Base-by-base conservation (phyloP, 495 filamentous ascomycete genomes). In the Penicillium salamii region DNA sequence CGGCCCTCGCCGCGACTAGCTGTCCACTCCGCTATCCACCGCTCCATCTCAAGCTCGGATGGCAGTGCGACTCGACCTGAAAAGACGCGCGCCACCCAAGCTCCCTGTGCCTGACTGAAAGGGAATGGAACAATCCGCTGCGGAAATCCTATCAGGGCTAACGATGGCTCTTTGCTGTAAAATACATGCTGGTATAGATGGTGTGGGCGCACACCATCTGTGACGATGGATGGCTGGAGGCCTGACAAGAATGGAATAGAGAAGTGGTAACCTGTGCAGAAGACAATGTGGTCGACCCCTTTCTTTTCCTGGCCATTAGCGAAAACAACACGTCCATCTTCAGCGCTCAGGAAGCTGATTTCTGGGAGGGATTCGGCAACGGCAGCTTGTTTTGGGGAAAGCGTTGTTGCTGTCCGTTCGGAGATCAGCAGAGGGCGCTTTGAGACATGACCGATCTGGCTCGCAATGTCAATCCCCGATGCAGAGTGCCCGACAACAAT, bases 191-290 rank as follows among this genome's bases (percentile, higher is more conserved):
- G 33, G 32, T 52, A 52, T 18, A 52, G n/a, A 39, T 46, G 19
- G 13, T 45, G 49, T 1, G 49, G 49, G 9, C 49, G 41, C 7
- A 41, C 24, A 8, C 49, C 49, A 45, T 52, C 42, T 12, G 49
- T 52, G 4, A 52, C 35, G 12, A 52, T 32, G 1, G 34, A 14
- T 6, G 49, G 49, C 23, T 46, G 34, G 12, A 46, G 42, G 14
- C 15, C 40, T 14, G 42, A 52, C 15, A 52, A 34, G 21, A 52
- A 52, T 2, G 49, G 49, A 12, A 52, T 20, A 0, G 49, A 52
- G 18, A 45, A 52, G 24, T 52, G 49, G 19, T 52, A 52, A 11
- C 49, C 49, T 26, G 49, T 52, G 35, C 49, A 52, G 18, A 52
- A 52, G 17, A 52, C 14, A 15, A 52, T 46, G 35, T 41, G 34